Conservation (phyloP, 805 yeast species). For the Saturnispora dispora region DNA sequence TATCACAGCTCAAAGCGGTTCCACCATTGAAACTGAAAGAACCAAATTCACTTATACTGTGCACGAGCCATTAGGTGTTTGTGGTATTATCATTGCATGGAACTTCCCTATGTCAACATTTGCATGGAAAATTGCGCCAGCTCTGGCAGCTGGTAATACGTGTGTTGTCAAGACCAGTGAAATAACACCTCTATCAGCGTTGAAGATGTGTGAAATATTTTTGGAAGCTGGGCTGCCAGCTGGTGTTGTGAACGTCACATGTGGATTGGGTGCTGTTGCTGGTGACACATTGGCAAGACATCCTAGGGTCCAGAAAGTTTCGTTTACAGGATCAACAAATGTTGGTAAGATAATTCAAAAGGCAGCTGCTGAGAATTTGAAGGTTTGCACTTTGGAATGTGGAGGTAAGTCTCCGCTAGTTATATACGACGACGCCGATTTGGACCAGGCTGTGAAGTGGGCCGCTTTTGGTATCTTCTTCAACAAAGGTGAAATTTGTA, state of each 20-base stretch:
- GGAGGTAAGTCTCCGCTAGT: slow-evolving; percentile 96
- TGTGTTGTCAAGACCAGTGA: slow-evolving; percentile 57
- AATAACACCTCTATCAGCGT: slow-evolving; percentile 58
- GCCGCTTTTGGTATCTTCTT: slow-evolving; percentile 77
- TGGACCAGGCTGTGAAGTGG: slow-evolving; percentile 66
- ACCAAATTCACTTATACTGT: slow-evolving; percentile 54
- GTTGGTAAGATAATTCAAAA: slow-evolving; percentile 75
- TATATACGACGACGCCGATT: slow-evolving; percentile 77
- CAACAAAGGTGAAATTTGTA: slow-evolving; percentile 94
- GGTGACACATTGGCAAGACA: slow-evolving; percentile 54
- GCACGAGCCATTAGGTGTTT: slow-evolving; percentile 60
- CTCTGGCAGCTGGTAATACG: slow-evolving; percentile 58
- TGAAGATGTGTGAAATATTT: slow-evolving; percentile 43
- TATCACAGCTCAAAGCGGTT: slow-evolving; percentile 53
- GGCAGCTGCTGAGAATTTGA: slow-evolving; percentile 80
- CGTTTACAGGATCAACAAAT: slow-evolving; percentile 62
- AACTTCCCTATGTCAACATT: slow-evolving; percentile 62
- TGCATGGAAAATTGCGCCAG: slow-evolving; percentile 63
- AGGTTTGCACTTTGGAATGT: slow-evolving; percentile 87
- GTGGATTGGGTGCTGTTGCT: slow-evolving; percentile 53
- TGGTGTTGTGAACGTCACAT: slow-evolving; percentile 54
- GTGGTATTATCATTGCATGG: slow-evolving; percentile 69
- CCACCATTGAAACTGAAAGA: slow-evolving; percentile 49
- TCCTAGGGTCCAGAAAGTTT: slow-evolving; percentile 50
- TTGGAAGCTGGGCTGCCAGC: slow-evolving; percentile 55